Percentiles rank a stretch among this genome's conserved stretches.
Evolutionary conservation across 768 basidiomycete genomes (phyloP).

Genomic region (Mycena latifolia): DNA sequence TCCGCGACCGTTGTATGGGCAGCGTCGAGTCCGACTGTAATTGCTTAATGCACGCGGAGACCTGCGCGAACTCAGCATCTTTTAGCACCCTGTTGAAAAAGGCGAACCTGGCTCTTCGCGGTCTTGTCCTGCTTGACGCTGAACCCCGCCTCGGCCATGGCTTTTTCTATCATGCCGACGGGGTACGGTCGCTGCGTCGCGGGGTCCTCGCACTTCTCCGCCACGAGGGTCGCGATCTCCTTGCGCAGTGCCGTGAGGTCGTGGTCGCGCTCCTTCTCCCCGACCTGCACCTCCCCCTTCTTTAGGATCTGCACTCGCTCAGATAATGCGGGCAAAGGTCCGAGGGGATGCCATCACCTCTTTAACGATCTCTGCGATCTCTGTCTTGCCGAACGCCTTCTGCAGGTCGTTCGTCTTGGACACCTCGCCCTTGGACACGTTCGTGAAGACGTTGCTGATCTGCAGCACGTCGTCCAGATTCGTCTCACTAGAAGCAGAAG

Average conservation of each 20-base stretch:
- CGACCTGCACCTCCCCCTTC: slow-evolving; percentile 97
- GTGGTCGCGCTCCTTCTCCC: slow-evolving; percentile 96
- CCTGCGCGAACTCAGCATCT: slow-evolving; percentile 56
- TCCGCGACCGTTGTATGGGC: slow-evolving; percentile 92
- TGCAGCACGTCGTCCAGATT: slow-evolving; percentile 96
- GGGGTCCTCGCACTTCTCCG: slow-evolving; percentile 97
- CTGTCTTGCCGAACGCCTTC: slow-evolving; percentile 89
- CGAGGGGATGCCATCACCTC: slow-evolving; percentile 63
- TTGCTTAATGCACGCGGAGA: slow-evolving; percentile 88
- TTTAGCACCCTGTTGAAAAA: too few species aligned
- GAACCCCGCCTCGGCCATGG: slow-evolving; percentile 95
- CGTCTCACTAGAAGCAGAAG: slow-evolving; percentile 72
- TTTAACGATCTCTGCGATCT: slow-evolving; percentile 78
- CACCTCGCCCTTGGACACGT: slow-evolving; percentile 96
- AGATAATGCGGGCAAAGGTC: background rate
- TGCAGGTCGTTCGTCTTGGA: slow-evolving; percentile 91
- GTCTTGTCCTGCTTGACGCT: slow-evolving; percentile 91
- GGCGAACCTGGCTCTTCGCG: slow-evolving; percentile 89
- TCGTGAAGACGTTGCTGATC: slow-evolving; percentile 94
- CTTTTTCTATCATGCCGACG: slow-evolving; percentile 97
- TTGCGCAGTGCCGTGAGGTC: slow-evolving; percentile 83
- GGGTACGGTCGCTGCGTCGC: slow-evolving; percentile 90
- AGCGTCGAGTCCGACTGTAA: slow-evolving; percentile 88
- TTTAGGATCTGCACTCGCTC: slow-evolving; percentile 77
- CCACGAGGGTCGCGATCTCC: slow-evolving; percentile 95